Evolutionary conservation across 345 rosid genomes (phyloP).

Genomic region (Corchorus olitorius): DNA sequence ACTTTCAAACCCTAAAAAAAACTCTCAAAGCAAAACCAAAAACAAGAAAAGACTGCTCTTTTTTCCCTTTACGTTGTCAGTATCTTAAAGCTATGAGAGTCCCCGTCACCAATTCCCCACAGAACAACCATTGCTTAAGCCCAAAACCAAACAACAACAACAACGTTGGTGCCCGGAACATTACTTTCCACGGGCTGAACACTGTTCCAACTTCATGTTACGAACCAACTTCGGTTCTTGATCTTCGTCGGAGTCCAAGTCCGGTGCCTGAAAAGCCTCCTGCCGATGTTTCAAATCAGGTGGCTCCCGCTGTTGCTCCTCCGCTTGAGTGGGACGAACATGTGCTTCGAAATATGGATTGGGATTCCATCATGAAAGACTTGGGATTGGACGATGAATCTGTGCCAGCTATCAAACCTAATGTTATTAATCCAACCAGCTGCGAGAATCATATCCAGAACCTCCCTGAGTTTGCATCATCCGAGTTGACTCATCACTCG

Average conservation of each 20-base stretch:
- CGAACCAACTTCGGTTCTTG: slow-evolving; percentile 90
- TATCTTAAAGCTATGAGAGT: slow-evolving; percentile 23
- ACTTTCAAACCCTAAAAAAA: slow-evolving; percentile 13
- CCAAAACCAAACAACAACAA: slow-evolving; percentile 31
- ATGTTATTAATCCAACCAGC: background rate
- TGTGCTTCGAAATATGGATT: slow-evolving; percentile 67
- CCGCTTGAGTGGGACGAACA: slow-evolving; percentile 61
- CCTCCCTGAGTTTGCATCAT: slow-evolving; percentile 30
- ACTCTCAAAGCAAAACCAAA: background rate
- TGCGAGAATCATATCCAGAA: slow-evolving; percentile 23
- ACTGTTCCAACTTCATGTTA: slow-evolving; percentile 30
- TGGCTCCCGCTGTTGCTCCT: slow-evolving; percentile 8
- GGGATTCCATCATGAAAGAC: slow-evolving; percentile 90
- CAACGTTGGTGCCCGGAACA: slow-evolving; percentile 13
- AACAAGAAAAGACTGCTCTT: background rate
- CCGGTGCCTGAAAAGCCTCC: slow-evolving; percentile 42
- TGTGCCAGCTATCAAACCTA: slow-evolving; percentile 31
- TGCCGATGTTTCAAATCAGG: slow-evolving; percentile 10
- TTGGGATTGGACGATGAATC: slow-evolving; percentile 73
- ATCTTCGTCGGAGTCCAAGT: slow-evolving; percentile 56
- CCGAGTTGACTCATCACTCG: slow-evolving; percentile 26
- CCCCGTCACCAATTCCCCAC: slow-evolving; percentile 11
- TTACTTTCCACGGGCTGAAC: slow-evolving; percentile 15
- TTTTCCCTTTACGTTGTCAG: background rate
- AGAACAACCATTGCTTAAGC: slow-evolving; percentile 24